Percentiles rank a stretch among this genome's conserved stretches.
phyloP scores from a whole-genome alignment of 2,329 filamentous ascomycete genomes.

The Xylariaceae sp. region DNA sequence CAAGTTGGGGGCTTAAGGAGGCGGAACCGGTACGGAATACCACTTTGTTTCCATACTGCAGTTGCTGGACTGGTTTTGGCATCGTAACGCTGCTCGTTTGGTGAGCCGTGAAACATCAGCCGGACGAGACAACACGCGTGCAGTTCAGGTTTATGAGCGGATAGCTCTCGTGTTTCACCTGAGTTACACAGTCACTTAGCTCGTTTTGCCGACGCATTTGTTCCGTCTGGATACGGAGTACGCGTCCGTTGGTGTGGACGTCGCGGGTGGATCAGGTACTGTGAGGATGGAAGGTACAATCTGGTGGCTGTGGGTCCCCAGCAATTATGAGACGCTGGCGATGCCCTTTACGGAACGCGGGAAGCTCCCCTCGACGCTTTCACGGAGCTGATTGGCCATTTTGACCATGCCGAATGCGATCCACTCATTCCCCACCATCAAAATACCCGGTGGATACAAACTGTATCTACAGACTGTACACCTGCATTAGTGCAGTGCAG shows the following conservation, averaged over 20 bases:
- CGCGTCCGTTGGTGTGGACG: too few species aligned
- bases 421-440: constrained; percentile 2
- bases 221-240: too few species aligned
- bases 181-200: too few species aligned
- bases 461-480: neutral
- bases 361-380: neutral
- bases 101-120: too few species aligned
- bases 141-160: too few species aligned
- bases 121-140: too few species aligned
- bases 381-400: constrained; percentile 7
- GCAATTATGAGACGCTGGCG: constrained; percentile 13
- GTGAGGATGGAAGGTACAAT: neutral
- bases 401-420: neutral
- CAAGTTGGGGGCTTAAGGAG: neutral
- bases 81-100: too few species aligned
- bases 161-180: too few species aligned
- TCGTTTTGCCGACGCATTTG: too few species aligned
- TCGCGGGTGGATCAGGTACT: neutral
- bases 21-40: neutral
- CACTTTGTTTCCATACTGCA: too few species aligned
- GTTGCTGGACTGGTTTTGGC: too few species aligned
- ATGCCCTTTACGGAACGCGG: constrained; percentile 10
- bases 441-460: neutral
- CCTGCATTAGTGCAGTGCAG: too few species aligned
- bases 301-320: neutral